Percentiles rank a stretch among this genome's conserved stretches.
Conservation (phyloP, 2,329 filamentous ascomycete genomes). For the Xylariaceae sp. region DNA sequence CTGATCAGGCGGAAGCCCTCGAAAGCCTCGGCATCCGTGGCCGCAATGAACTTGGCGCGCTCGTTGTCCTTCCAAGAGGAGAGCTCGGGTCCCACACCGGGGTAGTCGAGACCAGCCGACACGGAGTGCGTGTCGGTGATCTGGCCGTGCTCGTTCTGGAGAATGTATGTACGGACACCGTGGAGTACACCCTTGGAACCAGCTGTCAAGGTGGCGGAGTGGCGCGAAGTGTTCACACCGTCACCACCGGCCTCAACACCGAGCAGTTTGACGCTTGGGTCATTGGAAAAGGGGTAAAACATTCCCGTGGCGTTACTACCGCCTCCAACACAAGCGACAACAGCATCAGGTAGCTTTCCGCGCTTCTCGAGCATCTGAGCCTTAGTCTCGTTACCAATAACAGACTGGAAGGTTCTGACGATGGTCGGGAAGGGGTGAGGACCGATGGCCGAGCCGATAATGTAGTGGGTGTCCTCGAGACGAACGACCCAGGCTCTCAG, state of each 20-base stretch:
- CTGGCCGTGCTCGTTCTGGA: constrained; percentile 89
- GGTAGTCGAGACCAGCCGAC: constrained; percentile 94
- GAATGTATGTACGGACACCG: constrained; percentile 90
- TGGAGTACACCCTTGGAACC: constrained; percentile 91
- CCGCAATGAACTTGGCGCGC: constrained; percentile 82
- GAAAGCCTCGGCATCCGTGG: constrained; percentile 88
- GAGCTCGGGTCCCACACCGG: constrained; percentile 90
- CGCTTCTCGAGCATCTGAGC: constrained; percentile 78
- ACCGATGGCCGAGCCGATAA: constrained; percentile 94
- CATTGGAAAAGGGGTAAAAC: constrained; percentile 93
- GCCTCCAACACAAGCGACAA: constrained; percentile 93
- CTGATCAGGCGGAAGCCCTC: constrained; percentile 78
- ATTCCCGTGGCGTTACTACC: constrained; percentile 94
- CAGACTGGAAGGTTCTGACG: constrained; percentile 92
- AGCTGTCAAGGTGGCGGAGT: constrained; percentile 81
- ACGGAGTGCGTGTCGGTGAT: constrained; percentile 94
- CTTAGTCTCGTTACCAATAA: constrained; percentile 94
- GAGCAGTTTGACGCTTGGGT: constrained; percentile 77
- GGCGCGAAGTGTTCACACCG: constrained; percentile 76
- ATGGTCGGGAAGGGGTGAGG: constrained; percentile 98
- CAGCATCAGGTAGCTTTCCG: constrained; percentile 88
- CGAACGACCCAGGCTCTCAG: constrained; percentile 90
- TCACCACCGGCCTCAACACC: constrained; percentile 96
- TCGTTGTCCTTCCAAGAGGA: constrained; percentile 86
- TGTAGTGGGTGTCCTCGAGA: constrained; percentile 93